These are phyloP conservation scores for Solanum phureja DNA, from an alignment of 257 asterid species.

Conservation along the genomic window DNA sequence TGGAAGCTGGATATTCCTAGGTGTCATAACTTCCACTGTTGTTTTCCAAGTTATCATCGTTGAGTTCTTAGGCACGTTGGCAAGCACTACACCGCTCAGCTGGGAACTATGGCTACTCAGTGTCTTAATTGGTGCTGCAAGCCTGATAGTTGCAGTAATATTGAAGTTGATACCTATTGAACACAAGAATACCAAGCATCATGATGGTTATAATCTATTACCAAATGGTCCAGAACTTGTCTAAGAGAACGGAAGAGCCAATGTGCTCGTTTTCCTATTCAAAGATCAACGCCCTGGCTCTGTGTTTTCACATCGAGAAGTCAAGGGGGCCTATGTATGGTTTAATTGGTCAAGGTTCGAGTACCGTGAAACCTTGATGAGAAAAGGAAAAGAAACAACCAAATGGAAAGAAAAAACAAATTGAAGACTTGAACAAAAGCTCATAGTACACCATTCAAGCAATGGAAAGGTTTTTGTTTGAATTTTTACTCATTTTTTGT, in stretches of 20 bases:
- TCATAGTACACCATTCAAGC: neutral
- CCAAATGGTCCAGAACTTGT: slow-evolving; percentile 70
- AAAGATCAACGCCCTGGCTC: neutral
- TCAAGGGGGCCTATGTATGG: neutral
- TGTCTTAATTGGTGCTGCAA: slow-evolving; percentile 38
- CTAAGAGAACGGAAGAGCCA: slow-evolving; percentile 4
- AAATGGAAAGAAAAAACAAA: neutral
- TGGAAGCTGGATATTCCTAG: slow-evolving; percentile 57
- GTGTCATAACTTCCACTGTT: slow-evolving; percentile 43
- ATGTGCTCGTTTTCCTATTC: neutral
- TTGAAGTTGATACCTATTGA: slow-evolving; percentile 55
- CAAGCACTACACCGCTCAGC: slow-evolving; percentile 52
- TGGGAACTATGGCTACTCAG: slow-evolving; percentile 49
- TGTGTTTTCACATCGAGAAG: neutral
- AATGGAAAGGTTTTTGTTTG: neutral
- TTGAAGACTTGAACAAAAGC: neutral
- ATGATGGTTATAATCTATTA: slow-evolving; percentile 60
- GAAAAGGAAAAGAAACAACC: neutral
- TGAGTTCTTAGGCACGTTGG: slow-evolving; percentile 48
- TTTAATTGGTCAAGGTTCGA: neutral
- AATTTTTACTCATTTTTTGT: neutral
- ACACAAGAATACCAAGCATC: slow-evolving; percentile 17
- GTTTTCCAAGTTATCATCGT: slow-evolving; percentile 58
- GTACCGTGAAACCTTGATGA: neutral
- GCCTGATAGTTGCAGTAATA: slow-evolving; percentile 38